Evolutionary conservation across 1,284 basidiomycete species (phyloP).

Genomic region (Cerrena zonata): DNA sequence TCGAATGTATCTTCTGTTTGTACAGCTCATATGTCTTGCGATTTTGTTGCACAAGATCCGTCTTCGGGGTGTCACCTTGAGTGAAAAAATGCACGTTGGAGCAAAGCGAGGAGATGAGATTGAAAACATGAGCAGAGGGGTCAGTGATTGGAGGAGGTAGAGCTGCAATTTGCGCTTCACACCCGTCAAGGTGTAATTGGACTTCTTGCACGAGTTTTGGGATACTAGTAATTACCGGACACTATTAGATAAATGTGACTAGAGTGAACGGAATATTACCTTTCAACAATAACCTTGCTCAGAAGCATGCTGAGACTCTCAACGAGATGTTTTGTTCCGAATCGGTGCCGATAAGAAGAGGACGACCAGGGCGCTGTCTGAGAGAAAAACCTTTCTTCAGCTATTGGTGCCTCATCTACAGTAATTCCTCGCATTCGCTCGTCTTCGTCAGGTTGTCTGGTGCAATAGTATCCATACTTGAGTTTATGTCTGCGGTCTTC

Average conservation of each 20-base stretch:
- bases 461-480: constrained; percentile 60
- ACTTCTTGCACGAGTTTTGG: constrained; percentile 30
- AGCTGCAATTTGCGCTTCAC: constrained; percentile 31
- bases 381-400: constrained; percentile 42
- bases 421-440: constrained; percentile 38
- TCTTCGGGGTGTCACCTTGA: constrained; percentile 28
- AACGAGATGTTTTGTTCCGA: too few relatives aligned
- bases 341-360: constrained; percentile 34
- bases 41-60: constrained; percentile 33
- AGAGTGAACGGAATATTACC: constrained; percentile 28
- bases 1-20: constrained; percentile 32
- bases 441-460: constrained; percentile 54
- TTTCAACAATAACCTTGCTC: constrained; percentile 42
- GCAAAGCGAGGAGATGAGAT: constrained; percentile 41
- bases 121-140: constrained; percentile 40
- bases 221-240: constrained; percentile 33
- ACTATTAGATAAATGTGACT: background rate
- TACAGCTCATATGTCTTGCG: constrained; percentile 29
- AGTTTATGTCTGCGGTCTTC: constrained; percentile 39
- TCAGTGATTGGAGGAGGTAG: constrained; percentile 41
- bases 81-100: constrained; percentile 33
- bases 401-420: constrained; percentile 31
- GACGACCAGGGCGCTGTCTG: constrained; percentile 44
- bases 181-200: constrained; percentile 30
- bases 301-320: constrained; percentile 45